Evolutionary conservation across 768 basidiomycete genomes (phyloP), one percentile per base, ranked within the genome.

Genomic region (Cystofilobasidium ferigula): DNA sequence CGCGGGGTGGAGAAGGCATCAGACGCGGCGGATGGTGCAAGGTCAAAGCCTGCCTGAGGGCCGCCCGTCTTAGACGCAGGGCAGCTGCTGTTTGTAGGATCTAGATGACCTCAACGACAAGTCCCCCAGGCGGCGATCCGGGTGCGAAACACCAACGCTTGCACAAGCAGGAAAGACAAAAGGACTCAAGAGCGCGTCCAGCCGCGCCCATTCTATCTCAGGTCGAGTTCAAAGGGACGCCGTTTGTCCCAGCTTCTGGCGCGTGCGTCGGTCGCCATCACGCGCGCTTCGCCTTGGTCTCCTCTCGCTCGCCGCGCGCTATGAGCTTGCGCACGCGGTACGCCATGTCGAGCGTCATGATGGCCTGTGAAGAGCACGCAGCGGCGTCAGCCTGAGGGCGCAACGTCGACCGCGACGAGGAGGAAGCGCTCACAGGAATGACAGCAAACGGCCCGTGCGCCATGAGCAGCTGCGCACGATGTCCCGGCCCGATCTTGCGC

Each of bases 371-470:
- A 30, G 8, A 53, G 24, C 14, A 12, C 24, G 26, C 5, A 20
- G 24, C 20, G 7, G n/a, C 9, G 48, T 53, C 48, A 53, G 48
- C 48, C 7, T 13, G 3, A 26, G 30, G 28, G 28, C 7, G 28
- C 30, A 32, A n/a, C 26, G 48, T 36, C 18, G n/a, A 40, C 8
- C 9, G 18, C 18, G 54, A 9, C 28, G 14, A 24, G 8, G 14
- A 57, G 14, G 8, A 20, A 32, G 13, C 7, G 36, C 64, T 53
- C 26, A 66, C 65, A 32, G 89, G 87, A 1, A 90, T 75, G 10
- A 88, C 34, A 66, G 86, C 82, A 79, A 87, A 91, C 1, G 88
- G 86, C 3, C 88, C 73, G 72, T 91, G 91, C 70, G 83, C 84
- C 7, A 80, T 79, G 20, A 90, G 77, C 26, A 91, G 77, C 56